phyloP scores from a whole-genome alignment of 2,329 filamentous ascomycete species.

The Verticillium albo-atrum region DNA sequence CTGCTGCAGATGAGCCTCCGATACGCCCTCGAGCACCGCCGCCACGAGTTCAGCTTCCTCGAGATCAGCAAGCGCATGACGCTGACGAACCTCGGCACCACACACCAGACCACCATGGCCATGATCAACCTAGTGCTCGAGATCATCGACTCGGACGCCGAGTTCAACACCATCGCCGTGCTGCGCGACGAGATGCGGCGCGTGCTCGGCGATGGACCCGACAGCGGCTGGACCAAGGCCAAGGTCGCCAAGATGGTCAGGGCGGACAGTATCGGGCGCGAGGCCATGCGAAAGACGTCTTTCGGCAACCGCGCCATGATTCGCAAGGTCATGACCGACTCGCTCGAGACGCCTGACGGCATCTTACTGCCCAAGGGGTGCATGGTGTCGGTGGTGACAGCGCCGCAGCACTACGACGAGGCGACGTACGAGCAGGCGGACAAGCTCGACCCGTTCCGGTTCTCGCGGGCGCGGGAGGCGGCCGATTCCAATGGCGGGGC shows the following conservation, averaged over 20 bases:
- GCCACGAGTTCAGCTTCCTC: constrained; percentile 25
- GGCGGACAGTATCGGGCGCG: constrained; percentile 36
- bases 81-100: constrained; percentile 29
- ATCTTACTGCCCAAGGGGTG: constrained; percentile 24
- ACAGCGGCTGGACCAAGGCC: constrained; percentile 31
- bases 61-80: constrained; percentile 25
- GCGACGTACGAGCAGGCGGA: constrained; percentile 25
- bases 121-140: constrained; percentile 34
- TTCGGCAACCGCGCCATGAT: constrained; percentile 21
- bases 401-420: constrained; percentile 23
- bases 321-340: constrained; percentile 22
- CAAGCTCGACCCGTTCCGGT: constrained; percentile 37
- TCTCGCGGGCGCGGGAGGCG: constrained; percentile 28
- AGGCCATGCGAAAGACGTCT: constrained; percentile 33
- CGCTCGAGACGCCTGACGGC: constrained; percentile 25
- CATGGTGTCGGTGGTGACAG: constrained; percentile 25
- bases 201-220: constrained; percentile 19
- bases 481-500: constrained; percentile 10
- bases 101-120: constrained; percentile 34
- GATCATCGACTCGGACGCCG: constrained; percentile 26
- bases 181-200: constrained; percentile 31
- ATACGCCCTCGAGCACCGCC: constrained; percentile 31
- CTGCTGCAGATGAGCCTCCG: constrained; percentile 36
- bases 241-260: constrained; percentile 29
- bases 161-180: constrained; percentile 29